These are phyloP conservation scores for Coleophoma cylindrospora DNA, from an alignment of 2,329 filamentous ascomycete genomes.

Conservation along the genomic window DNA sequence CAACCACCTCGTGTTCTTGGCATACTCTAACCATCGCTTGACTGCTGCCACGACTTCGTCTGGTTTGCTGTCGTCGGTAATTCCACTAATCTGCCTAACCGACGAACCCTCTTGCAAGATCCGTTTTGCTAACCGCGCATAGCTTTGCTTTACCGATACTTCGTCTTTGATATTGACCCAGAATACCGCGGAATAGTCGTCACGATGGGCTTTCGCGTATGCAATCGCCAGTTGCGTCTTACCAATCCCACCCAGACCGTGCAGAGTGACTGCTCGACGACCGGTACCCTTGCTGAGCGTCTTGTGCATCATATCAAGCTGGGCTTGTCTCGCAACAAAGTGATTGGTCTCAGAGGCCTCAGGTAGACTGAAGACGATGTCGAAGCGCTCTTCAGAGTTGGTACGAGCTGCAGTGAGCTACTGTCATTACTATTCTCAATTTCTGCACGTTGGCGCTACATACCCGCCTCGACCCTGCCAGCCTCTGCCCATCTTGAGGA, in stretches of 20 bases:
- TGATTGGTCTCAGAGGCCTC: conserved; percentile 20
- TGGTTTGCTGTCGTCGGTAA: background rate
- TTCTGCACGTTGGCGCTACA: no score
- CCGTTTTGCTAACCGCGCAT: conserved; percentile 8
- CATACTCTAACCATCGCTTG: conserved; percentile 4
- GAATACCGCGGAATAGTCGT: conserved; percentile 32
- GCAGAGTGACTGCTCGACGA: no score
- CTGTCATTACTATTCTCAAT: no score
- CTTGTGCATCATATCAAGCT: no score
- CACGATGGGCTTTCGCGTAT: conserved; percentile 26
- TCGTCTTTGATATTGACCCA: no score
- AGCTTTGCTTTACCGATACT: conserved; percentile 30
- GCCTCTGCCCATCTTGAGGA: background rate
- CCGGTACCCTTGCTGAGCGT: conserved; percentile 22
- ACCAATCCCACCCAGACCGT: conserved; percentile 14
- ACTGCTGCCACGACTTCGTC: conserved; percentile 5
- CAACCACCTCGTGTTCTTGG: conserved; percentile 24
- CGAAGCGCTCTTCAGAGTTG: no score
- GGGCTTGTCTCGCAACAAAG: conserved; percentile 27
- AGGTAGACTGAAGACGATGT: conserved; percentile 25
- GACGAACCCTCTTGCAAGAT: conserved; percentile 4
- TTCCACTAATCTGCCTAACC: conserved; percentile 1
- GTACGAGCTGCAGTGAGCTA: no score
- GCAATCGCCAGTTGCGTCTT: no score
- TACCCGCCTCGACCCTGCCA: no score